Evolutionary conservation across 306 rosid genomes (phyloP), one percentile per base, ranked within the genome.

Genomic region (Vachellia collinsii): DNA sequence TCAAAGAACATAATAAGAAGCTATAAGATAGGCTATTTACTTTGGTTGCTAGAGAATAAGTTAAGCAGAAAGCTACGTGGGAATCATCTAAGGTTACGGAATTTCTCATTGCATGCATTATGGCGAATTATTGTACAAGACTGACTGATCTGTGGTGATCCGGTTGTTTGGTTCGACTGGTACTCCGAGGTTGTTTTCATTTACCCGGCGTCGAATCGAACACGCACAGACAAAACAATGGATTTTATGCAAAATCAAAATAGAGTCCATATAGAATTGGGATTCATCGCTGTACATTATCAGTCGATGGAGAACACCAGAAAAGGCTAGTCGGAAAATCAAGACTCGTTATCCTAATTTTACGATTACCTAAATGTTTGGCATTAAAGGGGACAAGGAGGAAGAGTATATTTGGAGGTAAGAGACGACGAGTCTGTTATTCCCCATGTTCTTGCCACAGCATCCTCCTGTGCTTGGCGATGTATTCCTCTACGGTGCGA

Each of bases 401-500:
- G 6, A 5, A 38, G 42, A 38, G 6, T 6, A 38, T 38, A 4
- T 38, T 38, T 3, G 42, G 0, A 6, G 42, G 42, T 38, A 3
- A 38, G 42, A 38, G 42, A 6, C 42, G 6, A 38, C 3, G 42
- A 3, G 77, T 79, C 53, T 46, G 82, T 41, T 79, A 77, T 68
- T 62, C 73, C 22, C 8, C 4, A 4, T 16, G 75, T 65, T 88
- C 91, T 6, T 88, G 77, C 88, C 62, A 25, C 74, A 50, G 90
- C 77, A 59, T 73, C 81, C 39, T 81, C 78, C 90, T 89, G 10
- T 84, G 89, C 56, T 77, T 64, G 0, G 92, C 92, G 29, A 92
- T 92, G 82, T 90, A 92, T 0, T 82, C 86, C 23, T 92, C 94
- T 6, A 90, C 71, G 0, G 74, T 67, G 14, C 87, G 89, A 13